Evolutionary conservation across 257 asterid genomes (phyloP).

Genomic region (Solanum lycopersicoides): DNA sequence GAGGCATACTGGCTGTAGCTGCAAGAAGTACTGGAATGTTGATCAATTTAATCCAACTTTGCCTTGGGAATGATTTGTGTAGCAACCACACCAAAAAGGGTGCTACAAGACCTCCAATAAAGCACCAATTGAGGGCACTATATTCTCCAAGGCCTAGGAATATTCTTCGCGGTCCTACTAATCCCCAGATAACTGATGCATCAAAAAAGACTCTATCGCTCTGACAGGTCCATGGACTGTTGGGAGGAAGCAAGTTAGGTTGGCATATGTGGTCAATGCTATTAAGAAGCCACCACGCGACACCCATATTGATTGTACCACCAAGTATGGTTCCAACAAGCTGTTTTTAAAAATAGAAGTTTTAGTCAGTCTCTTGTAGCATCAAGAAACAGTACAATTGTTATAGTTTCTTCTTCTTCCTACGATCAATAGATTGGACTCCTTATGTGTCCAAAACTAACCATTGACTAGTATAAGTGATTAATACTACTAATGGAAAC

Average conservation of each 20-base stretch:
- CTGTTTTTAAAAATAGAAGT: slow-evolving; percentile 5
- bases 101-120: slow-evolving; percentile 42
- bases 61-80: slow-evolving; percentile 35
- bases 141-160: slow-evolving; percentile 49
- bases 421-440: not conserved
- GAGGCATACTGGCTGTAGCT: slow-evolving; percentile 53
- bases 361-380: not conserved
- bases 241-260: slow-evolving; percentile 30
- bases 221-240: slow-evolving; percentile 73
- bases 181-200: slow-evolving; percentile 84
- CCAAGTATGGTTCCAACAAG: slow-evolving; percentile 52
- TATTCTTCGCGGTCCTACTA: slow-evolving; percentile 53
- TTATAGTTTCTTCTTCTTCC: not conserved
- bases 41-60: slow-evolving; percentile 45
- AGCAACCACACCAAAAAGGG: slow-evolving; percentile 38
- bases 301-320: slow-evolving; percentile 43
- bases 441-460: not conserved
- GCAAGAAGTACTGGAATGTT: slow-evolving; percentile 60
- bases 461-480: not conserved
- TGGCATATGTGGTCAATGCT: slow-evolving; percentile 48
- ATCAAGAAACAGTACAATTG: not conserved
- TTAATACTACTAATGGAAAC: not conserved
- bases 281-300: slow-evolving; percentile 56
- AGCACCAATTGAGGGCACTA: slow-evolving; percentile 53
- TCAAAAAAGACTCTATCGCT: slow-evolving; percentile 43